These are phyloP conservation scores for Termitomyces sp. DNA, from an alignment of 768 basidiomycete species.

Conservation along the genomic window DNA sequence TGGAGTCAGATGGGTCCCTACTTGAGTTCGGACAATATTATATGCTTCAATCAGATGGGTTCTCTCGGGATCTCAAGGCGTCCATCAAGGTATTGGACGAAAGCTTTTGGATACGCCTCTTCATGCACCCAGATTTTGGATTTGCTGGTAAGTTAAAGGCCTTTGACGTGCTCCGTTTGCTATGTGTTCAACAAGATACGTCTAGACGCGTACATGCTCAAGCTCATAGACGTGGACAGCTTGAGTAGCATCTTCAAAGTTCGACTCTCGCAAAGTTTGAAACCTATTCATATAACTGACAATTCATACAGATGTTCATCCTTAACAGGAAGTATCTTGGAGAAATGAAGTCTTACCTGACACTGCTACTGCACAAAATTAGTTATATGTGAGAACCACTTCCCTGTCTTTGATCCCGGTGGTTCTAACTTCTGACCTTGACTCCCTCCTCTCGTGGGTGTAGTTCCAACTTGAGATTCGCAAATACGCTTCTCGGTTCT, in stretches of 20 bases:
- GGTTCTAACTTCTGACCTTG: not conserved
- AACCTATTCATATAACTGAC: not conserved
- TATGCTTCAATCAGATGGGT: not conserved
- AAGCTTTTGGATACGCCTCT: conserved; percentile 8
- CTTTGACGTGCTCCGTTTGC: not conserved
- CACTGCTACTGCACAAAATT: not conserved
- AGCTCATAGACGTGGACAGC: conserved; percentile 4
- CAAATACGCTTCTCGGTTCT: conserved; percentile 5
- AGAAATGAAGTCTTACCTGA: conserved; percentile 4
- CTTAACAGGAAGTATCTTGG: conserved; percentile 2
- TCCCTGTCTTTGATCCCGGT: no score
- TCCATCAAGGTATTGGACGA: conserved; percentile 6
- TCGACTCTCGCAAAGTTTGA: no score
- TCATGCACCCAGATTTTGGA: conserved; percentile 9
- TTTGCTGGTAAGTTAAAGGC: not conserved
- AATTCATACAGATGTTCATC: conserved; percentile 4
- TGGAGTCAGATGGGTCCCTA: not conserved
- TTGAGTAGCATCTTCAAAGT: conserved; percentile 5
- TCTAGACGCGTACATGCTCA: conserved; percentile 9
- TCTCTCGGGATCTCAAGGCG: conserved; percentile 1
- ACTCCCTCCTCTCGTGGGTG: not conserved
- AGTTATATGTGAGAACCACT: conserved; percentile 1
- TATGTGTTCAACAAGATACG: not conserved
- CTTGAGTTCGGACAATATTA: conserved; percentile 3
- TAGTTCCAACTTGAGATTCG: conserved; percentile 7